Conservation (phyloP, 2,329 filamentous ascomycete species). For the Xylaria sp. region DNA sequence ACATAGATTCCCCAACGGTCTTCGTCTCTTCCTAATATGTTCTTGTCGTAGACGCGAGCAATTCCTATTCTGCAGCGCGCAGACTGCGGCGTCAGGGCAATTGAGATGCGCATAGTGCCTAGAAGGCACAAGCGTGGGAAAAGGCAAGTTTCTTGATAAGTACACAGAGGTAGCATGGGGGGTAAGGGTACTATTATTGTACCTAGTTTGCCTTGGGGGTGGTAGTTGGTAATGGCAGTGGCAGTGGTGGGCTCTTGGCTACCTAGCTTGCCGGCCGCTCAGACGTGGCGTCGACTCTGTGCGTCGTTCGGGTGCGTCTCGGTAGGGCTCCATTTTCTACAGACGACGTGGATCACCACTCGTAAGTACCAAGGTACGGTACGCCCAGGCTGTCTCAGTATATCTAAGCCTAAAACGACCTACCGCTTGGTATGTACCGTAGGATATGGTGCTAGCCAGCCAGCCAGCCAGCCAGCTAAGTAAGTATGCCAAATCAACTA, state of each 20-base stretch:
- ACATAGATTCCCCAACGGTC: neutral
- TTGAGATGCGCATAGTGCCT: neutral
- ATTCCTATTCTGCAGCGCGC: neutral
- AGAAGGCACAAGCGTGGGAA: neutral
- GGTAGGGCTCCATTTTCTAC: no score
- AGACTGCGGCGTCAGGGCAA: neutral
- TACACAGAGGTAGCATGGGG: neutral
- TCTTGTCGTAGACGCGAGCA: neutral
- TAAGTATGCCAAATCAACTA: no score
- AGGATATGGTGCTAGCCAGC: no score
- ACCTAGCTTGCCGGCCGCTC: neutral
- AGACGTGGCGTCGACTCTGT: neutral
- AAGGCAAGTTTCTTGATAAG: neutral
- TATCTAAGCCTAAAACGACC: neutral
- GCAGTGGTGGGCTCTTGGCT: neutral
- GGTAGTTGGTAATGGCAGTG: no score
- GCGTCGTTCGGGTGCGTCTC: no score
- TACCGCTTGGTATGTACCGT: no score
- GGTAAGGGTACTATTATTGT: no score
- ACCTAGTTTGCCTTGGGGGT: no score
- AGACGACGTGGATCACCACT: neutral
- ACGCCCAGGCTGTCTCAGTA: neutral
- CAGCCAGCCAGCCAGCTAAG: neutral
- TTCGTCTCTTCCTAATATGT: neutral
- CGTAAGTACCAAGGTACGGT: neutral